These are phyloP conservation scores for Lactarius trivialis DNA, from an alignment of 768 basidiomycete genomes.

Conservation along the genomic window DNA sequence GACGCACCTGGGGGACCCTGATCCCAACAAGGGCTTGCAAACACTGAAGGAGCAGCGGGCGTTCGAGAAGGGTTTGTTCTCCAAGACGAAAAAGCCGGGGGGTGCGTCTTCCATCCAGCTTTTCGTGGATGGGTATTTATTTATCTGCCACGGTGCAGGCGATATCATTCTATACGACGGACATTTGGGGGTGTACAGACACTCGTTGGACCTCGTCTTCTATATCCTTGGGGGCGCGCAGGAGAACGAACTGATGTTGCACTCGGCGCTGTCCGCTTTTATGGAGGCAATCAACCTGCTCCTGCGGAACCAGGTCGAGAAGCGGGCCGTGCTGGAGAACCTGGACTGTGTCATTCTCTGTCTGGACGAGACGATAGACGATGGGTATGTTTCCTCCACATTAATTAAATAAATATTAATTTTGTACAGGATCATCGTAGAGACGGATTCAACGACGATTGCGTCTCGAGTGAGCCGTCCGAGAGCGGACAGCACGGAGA, in stretches of 20 bases:
- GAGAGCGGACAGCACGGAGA: slow-evolving; percentile 88
- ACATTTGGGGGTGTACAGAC: slow-evolving; percentile 88
- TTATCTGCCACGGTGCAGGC: slow-evolving; percentile 40
- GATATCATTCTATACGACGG: slow-evolving; percentile 91
- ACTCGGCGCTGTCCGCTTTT: slow-evolving; percentile 75
- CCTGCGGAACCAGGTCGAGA: slow-evolving; percentile 89
- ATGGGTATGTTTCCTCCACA: slow-evolving; percentile 63
- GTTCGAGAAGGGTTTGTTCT: slow-evolving; percentile 93
- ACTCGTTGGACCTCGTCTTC: slow-evolving; percentile 92
- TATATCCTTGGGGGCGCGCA: slow-evolving; percentile 83
- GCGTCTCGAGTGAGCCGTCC: slow-evolving; percentile 91
- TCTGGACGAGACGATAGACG: slow-evolving; percentile 95
- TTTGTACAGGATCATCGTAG: slow-evolving; percentile 76
- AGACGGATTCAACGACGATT: slow-evolving; percentile 94
- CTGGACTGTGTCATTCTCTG: slow-evolving; percentile 88
- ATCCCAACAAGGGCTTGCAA: slow-evolving; percentile 51
- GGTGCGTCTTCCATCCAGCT: slow-evolving; percentile 42
- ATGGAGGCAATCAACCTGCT: slow-evolving; percentile 81
- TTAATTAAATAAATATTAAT: neutral
- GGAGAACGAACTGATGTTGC: slow-evolving; percentile 96
- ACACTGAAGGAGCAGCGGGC: slow-evolving; percentile 88
- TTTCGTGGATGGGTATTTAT: neutral
- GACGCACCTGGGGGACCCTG: slow-evolving; percentile 38
- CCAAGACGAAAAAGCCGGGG: slow-evolving; percentile 91
- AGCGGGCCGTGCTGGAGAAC: slow-evolving; percentile 90